Base-by-base conservation (phyloP, 768 basidiomycete genomes). In the Lanmaoa rubissima region DNA sequence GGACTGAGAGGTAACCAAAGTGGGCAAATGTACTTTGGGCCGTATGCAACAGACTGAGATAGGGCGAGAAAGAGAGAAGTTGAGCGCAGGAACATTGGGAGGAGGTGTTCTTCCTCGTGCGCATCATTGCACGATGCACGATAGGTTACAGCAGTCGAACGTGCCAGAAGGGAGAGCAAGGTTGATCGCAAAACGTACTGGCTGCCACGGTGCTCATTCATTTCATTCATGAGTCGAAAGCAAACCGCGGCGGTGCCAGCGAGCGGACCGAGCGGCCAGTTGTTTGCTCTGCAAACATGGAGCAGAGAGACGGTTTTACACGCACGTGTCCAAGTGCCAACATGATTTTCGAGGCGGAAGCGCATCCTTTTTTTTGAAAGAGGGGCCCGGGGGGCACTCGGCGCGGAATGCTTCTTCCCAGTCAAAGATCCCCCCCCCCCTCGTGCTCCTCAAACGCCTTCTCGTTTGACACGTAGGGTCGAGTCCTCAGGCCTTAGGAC, bases 1-100 rank as follows among this genome's bases (percentile, higher is more conserved):
- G 72, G 16, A 4, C 6, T 28, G 26, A 28, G 26, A 79, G 64
- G 36, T 71, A 76, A 47, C 78, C 78, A 59, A 75, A 79, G 53
- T 79, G 78, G 16, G 72, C 66, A 28, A 79, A 74, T 9, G 76
- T 74, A 68, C 62, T 1, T 35, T 48, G 21, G 65, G 57, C 5
- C 65, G 39, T 28, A 68, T 28, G 19, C 21, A 68, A 3, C 66
- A 67, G 12, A n/a, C n/a, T n/a, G n/a, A n/a, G n/a, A 69, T 40
- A 0, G 65, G 66, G 8, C 16, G 57, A 58, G 34, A 46, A n/a
- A n/a, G 21, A 24, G 55, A 17, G 53, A 53, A 3, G 54, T 47
- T 1, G 67, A 48, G 8, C 28, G 35, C 13, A 69, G 36, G 19
- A 60, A 68, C 57, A 68, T 53, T 26, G 65, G 67, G 9, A 69